Evolutionary conservation across 2,329 filamentous ascomycete genomes (phyloP).

Genomic region (Xylariaceae sp.): DNA sequence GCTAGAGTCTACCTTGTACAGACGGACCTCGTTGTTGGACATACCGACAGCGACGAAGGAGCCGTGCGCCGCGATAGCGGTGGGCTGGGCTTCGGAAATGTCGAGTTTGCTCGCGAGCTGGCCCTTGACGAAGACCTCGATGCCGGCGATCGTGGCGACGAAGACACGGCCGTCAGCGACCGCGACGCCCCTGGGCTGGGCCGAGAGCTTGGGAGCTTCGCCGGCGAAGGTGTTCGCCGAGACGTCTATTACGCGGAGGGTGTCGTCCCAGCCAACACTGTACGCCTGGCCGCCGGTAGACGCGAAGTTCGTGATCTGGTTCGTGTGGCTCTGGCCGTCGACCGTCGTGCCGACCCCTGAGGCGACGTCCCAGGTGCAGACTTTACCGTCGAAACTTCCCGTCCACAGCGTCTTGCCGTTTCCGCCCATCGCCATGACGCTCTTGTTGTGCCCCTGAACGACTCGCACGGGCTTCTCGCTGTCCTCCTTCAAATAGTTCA

Average conservation of each 20-base stretch:
- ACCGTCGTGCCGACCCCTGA: slow-evolving; percentile 64
- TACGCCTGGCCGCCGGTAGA: slow-evolving; percentile 61
- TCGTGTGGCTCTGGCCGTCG: slow-evolving; percentile 77
- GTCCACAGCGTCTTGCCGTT: slow-evolving; percentile 70
- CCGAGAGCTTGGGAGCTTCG: slow-evolving; percentile 59
- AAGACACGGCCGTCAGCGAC: slow-evolving; percentile 39
- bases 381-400: slow-evolving; percentile 85
- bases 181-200: slow-evolving; percentile 63
- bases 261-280: slow-evolving; percentile 93
- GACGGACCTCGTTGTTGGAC: slow-evolving; percentile 66
- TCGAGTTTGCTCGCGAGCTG: slow-evolving; percentile 54
- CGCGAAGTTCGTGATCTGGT: slow-evolving; percentile 75
- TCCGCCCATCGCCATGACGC: slow-evolving; percentile 69
- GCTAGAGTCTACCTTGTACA: slow-evolving; percentile 58
- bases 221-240: slow-evolving; percentile 71
- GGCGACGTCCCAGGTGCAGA: slow-evolving; percentile 76
- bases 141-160: slow-evolving; percentile 48
- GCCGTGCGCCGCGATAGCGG: slow-evolving; percentile 64
- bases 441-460: slow-evolving; percentile 86
- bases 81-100: slow-evolving; percentile 57
- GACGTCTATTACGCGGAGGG: slow-evolving; percentile 71
- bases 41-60: slow-evolving; percentile 68
- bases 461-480: slow-evolving; percentile 63
- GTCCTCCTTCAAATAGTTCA: slow-evolving; percentile 79
- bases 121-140: slow-evolving; percentile 55